These are phyloP conservation scores for Recurvomyces mirabilis DNA, from an alignment of 495 filamentous ascomycete genomes.

Conservation along the genomic window DNA sequence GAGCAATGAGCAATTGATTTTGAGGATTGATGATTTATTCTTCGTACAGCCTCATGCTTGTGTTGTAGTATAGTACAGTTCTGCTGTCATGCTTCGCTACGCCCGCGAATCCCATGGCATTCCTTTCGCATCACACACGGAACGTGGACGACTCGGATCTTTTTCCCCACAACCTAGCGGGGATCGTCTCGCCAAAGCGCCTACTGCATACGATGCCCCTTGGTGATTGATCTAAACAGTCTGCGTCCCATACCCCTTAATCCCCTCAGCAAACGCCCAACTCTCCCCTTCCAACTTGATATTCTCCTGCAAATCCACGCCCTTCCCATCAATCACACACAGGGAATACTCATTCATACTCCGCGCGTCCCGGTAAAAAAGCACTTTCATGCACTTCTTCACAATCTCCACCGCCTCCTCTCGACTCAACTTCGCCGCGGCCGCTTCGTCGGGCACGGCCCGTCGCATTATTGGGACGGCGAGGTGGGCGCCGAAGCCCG, in stretches of 20 bases:
- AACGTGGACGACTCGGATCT: too few species aligned
- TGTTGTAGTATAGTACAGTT: too few species aligned
- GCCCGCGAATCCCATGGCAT: too few species aligned
- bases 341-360: constrained; percentile 85
- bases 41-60: too few species aligned
- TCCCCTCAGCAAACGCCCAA: constrained; percentile 91
- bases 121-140: too few species aligned
- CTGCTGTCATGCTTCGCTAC: too few species aligned
- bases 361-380: constrained; percentile 93
- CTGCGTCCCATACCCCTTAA: constrained; percentile 44
- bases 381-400: constrained; percentile 91
- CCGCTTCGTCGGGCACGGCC: constrained; percentile 66
- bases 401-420: constrained; percentile 72
- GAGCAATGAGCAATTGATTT: too few species aligned
- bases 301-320: constrained; percentile 69
- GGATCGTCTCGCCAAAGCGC: too few species aligned
- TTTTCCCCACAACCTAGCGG: too few species aligned
- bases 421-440: constrained; percentile 54
- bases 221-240: constrained; percentile 13
- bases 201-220: too few species aligned
- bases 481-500: constrained; percentile 85
- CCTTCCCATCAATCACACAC: constrained; percentile 69
- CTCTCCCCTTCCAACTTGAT: constrained; percentile 74
- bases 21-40: too few species aligned
- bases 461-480: constrained; percentile 83